phyloP scores from a whole-genome alignment of 805 yeast genomes.

The Ogataea sp. region DNA sequence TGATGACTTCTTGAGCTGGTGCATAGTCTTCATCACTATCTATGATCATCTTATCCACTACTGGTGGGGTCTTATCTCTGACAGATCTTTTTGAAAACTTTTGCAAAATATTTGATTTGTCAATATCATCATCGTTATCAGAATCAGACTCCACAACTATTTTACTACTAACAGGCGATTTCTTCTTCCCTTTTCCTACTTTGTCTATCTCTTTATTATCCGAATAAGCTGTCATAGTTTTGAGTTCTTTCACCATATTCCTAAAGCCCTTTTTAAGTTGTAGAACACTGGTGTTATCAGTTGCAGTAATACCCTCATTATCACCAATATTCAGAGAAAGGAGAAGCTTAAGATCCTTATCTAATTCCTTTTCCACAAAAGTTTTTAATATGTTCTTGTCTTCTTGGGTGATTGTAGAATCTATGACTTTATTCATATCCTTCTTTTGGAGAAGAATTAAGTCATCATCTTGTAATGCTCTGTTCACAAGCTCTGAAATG shows the following conservation, averaged over 20 bases:
- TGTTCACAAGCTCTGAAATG: slow-evolving; percentile 56
- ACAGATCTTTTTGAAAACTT: not conserved
- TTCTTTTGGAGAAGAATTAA: slow-evolving; percentile 64
- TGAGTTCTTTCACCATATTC: slow-evolving; percentile 19
- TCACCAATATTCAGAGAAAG: slow-evolving; percentile 34
- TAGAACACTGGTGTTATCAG: not conserved
- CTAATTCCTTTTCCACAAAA: slow-evolving; percentile 51
- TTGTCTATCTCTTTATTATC: not conserved
- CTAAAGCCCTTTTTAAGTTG: slow-evolving; percentile 20
- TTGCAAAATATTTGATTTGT: not conserved
- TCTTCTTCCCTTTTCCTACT: not conserved
- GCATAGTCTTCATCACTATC: no score
- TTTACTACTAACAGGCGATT: no score
- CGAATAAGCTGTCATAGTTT: slow-evolving; percentile 11
- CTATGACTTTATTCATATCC: slow-evolving; percentile 69
- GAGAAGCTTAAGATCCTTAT: slow-evolving; percentile 42
- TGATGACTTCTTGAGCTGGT: slow-evolving; percentile 6
- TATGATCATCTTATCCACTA: no score
- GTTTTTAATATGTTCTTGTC: slow-evolving; percentile 64
- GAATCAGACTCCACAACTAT: not conserved
- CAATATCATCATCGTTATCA: not conserved
- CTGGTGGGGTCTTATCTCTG: no score
- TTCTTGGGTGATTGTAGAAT: slow-evolving; percentile 70
- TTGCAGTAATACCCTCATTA: slow-evolving; percentile 22
- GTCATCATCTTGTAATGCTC: slow-evolving; percentile 52